phyloP scores from a whole-genome alignment of 768 basidiomycete genomes.

The Tulasnella sp. region DNA sequence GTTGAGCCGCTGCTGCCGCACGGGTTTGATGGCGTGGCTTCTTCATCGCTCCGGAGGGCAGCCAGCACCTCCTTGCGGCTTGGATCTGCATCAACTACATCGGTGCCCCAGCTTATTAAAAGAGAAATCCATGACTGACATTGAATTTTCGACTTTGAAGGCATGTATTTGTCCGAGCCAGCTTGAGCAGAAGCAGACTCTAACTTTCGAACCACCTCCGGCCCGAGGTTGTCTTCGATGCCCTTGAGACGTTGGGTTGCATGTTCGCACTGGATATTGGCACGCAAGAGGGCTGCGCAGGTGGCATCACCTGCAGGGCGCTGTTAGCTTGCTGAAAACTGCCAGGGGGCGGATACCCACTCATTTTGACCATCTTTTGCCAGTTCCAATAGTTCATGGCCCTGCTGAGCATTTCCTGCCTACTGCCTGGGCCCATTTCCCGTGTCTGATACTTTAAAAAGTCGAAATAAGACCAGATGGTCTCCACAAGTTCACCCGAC shows the following conservation, averaged over 20 bases:
- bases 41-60: neutral
- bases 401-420: slow-evolving; percentile 6
- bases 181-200: neutral
- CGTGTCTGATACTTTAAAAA: neutral
- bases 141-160: neutral
- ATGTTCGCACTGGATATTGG: neutral
- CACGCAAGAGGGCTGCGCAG: neutral
- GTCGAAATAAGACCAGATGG: slow-evolving; percentile 5
- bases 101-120: neutral
- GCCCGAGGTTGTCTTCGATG: neutral
- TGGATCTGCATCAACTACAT: neutral
- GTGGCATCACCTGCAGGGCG: neutral
- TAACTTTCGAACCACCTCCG: neutral
- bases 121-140: neutral
- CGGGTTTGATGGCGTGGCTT: neutral
- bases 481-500: slow-evolving; percentile 13
- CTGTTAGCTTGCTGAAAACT: neutral
- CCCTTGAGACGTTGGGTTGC: neutral
- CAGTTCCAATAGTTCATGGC: slow-evolving; percentile 25
- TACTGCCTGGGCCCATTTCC: neutral
- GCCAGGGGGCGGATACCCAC: neutral
- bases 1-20: no score
- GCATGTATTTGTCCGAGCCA: neutral
- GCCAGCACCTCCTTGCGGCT: neutral
- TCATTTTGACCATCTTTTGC: slow-evolving; percentile 10